Evolutionary conservation across 1,139 yeast genomes (phyloP), one percentile per base, ranked within the genome.

Genomic region (Taphrina confusa): DNA sequence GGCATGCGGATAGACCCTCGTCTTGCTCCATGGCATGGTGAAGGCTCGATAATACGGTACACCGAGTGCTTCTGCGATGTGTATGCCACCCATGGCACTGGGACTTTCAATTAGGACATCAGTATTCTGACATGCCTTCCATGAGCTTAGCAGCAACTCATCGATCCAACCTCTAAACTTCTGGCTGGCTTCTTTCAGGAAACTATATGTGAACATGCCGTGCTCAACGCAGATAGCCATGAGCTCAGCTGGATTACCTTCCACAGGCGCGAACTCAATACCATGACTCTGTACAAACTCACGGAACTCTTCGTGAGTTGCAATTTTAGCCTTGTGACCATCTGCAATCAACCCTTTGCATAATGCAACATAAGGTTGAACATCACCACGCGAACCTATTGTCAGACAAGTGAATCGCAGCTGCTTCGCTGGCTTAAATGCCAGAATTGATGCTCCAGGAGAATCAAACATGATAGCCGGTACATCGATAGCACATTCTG

Each of bases 1-100:
- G 0, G 97, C 97, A 75, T 91, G 97, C 0, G 97, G 97, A 70
- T 91, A 91, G 0, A 96, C 95, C 65, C 95, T 79, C 0, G 97
- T 91, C 66, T 96, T 76, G 0, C 97, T 88, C 97, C 97, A 91
- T 0, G 97, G 97, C 97, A 91, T 91, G 0, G 97, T 92, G 69
- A 91, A 92, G 0, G 97, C 97, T 67, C 97, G 78, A 76, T 87
- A 87, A 70, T 91, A 91, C 0, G 97, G 96, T 57, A 91, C 86
- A 16, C 83, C 82, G 61, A 91, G 73, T 0, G 95, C 95, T 70
- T 91, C 97, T 0, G 97, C 97, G 62, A 92, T 86, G 69, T 91
- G 97, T 42, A 91, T 81, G 9, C 97, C 97, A 9, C 86, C 92
- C 94, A 91, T 90, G 0, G 97, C 94, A 4, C 95, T 87, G 0